These are phyloP conservation scores for Botrytis tulipae DNA, from an alignment of 2,329 filamentous ascomycete genomes.

Conservation along the genomic window DNA sequence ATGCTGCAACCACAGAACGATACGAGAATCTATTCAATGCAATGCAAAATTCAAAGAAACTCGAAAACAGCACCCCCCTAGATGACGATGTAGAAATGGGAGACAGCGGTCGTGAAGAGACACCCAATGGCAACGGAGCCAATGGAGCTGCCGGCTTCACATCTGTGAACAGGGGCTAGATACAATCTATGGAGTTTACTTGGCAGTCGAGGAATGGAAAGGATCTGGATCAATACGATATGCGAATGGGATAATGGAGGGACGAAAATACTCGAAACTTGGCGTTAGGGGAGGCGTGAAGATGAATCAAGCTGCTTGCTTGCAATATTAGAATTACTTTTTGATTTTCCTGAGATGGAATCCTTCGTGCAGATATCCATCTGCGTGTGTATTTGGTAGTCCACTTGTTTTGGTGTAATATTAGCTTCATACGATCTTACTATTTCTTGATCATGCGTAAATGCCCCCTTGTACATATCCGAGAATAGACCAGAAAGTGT, in stretches of 20 bases:
- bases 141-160: slow-evolving; percentile 33
- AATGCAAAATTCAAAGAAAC: slow-evolving; percentile 10
- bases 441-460: not conserved
- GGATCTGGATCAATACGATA: slow-evolving; percentile 3
- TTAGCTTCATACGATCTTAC: not conserved
- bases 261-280: not conserved
- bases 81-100: slow-evolving; percentile 38
- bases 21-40: slow-evolving; percentile 12
- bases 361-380: not conserved
- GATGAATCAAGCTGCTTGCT: not conserved
- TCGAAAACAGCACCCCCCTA: slow-evolving; percentile 22
- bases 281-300: slow-evolving; percentile 5
- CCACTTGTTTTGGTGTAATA: slow-evolving; percentile 4
- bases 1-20: not conserved
- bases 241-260: not conserved
- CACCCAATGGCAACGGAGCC: slow-evolving; percentile 21
- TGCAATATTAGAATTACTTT: slow-evolving; percentile 12
- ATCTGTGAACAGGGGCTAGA: slow-evolving; percentile 34
- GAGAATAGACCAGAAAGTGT: not conserved
- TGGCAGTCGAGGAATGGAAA: slow-evolving; percentile 10
- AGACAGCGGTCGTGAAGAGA: slow-evolving; percentile 38
- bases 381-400: not conserved
- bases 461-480: not conserved
- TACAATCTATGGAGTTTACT: slow-evolving; percentile 16
- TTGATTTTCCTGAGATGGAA: not conserved